phyloP scores from a whole-genome alignment of 2,329 filamentous ascomycete species.

The Diaporthe citrichinensis region DNA sequence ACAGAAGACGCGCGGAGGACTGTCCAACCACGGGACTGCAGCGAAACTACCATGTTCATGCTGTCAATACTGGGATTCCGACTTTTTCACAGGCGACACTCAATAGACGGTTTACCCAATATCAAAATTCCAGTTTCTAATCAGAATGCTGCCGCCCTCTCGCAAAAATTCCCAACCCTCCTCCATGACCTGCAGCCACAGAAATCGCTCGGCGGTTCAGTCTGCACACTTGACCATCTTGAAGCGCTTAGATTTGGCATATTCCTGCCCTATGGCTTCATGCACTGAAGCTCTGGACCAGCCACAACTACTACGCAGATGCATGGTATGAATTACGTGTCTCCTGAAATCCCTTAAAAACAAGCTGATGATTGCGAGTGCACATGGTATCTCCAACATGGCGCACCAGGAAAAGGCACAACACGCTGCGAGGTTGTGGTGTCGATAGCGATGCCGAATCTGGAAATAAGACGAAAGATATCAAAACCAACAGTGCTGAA shows the following conservation, averaged over 20 bases:
- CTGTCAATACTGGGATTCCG: slow-evolving; percentile 26
- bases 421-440: background rate
- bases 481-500: slow-evolving; percentile 8
- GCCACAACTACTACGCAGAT: background rate
- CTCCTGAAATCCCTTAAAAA: background rate
- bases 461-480: background rate
- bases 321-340: background rate
- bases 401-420: background rate
- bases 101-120: slow-evolving; percentile 39
- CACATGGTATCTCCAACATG: background rate
- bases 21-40: slow-evolving; percentile 21
- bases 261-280: background rate
- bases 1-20: slow-evolving; percentile 18
- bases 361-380: background rate
- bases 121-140: slow-evolving; percentile 36
- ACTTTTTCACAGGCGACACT: slow-evolving; percentile 37
- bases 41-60: slow-evolving; percentile 28
- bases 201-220: background rate
- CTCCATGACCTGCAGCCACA: background rate
- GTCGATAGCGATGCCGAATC: background rate
- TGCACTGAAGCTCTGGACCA: background rate
- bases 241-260: background rate
- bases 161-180: background rate
- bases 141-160: background rate
- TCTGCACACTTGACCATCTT: background rate